Base-by-base conservation (phyloP, 202 grass and related monocot species). In the Alloteropsis angusta region DNA sequence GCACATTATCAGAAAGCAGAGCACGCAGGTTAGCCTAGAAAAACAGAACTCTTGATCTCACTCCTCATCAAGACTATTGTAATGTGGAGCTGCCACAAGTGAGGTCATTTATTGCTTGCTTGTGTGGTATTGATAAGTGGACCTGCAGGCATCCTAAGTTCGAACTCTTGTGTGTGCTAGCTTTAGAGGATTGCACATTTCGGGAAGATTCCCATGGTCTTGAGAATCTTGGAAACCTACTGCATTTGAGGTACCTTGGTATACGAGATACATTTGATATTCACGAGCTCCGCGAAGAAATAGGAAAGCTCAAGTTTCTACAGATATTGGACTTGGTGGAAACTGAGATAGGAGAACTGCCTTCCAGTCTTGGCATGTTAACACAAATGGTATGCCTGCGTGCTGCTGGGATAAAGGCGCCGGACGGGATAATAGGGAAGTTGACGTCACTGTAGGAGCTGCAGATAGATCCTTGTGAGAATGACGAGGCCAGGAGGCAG, bases 141-240 rank as follows among this genome's bases (percentile, higher is more conserved):
- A 30, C 28, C 28, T 30, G 28, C 3, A 30, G 2, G 22, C 1
- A 37, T 53, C 21, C 0, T 0, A 14, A 18, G 0, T 71, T 36
- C 18, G 21, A 1, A 13, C 30, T 13, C 13, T 3, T 71, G 36
- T 28, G 68, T 11, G 61, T 84, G 0, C n/a, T 84, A 3, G 6
- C 0, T 19, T 25, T 84, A 22, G 38, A 79, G n/a, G 0, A 9
- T 1, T 47, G 13, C 0, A 25, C 3, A 0, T 0, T 6, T 6
- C 5, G 1, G 0, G 0, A 34, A 2, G 28, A 6, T 8, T 0
- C 0, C 2, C 0, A 0, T 35, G 0, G 10, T 28, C 0, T 45
- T 45, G 53, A 73, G 38, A 0, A 59, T 3, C 3, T 82, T 0
- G 11, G 21, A 1, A 37, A 38, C 16, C 6, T 70, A 25, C 42